phyloP scores from a whole-genome alignment of 495 filamentous ascomycete species.

The Neurospora sp. region DNA sequence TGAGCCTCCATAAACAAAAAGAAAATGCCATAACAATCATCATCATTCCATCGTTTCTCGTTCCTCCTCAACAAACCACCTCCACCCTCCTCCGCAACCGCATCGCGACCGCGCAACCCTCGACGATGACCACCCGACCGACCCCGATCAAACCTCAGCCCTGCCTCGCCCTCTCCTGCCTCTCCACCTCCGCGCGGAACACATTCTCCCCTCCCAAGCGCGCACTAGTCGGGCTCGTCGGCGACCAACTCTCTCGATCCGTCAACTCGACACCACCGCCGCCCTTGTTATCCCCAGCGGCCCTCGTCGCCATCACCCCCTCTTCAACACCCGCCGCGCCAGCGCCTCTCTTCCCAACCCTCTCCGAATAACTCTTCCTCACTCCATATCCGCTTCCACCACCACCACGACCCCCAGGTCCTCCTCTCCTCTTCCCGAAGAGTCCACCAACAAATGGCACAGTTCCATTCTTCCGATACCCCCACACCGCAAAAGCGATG shows the following conservation, averaged over 20 bases:
- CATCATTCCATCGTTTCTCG: neutral
- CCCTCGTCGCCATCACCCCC: neutral
- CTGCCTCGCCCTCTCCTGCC: constrained; percentile 17
- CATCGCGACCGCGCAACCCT: neutral
- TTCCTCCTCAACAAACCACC: neutral
- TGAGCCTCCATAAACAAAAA: neutral
- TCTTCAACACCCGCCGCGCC: neutral
- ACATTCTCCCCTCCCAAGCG: constrained; percentile 15
- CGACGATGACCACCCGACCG: neutral
- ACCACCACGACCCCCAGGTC: neutral
- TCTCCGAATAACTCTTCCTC: constrained; percentile 13
- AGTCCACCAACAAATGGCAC: constrained; percentile 10
- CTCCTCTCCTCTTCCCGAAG: neutral
- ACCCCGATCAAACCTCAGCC: neutral
- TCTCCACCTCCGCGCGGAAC: constrained; percentile 25
- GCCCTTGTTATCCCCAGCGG: constrained; percentile 5
- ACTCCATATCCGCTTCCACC: constrained; percentile 17
- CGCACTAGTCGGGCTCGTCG: constrained; percentile 4
- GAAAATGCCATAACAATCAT: neutral
- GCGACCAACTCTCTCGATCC: constrained; percentile 25
- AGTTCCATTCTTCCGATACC: constrained; percentile 9
- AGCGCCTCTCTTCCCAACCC: neutral
- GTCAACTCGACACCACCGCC: constrained; percentile 18
- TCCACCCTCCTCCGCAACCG: neutral
- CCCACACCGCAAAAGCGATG: neutral